Evolutionary conservation across 129 eudicot genomes (phyloP).

Genomic region (Flaveria brownii): DNA sequence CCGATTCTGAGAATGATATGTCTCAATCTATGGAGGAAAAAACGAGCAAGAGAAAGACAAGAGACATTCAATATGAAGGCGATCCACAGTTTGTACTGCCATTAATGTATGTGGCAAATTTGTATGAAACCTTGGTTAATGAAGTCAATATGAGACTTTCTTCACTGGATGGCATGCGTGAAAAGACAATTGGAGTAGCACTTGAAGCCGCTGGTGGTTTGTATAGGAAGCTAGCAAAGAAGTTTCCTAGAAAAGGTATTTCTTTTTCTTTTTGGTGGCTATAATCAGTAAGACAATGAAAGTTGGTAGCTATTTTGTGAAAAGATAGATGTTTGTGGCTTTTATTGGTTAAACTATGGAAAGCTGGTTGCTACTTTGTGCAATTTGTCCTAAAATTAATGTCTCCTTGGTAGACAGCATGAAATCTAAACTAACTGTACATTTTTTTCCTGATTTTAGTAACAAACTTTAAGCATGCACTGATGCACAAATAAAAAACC

Average conservation of each 20-base stretch:
- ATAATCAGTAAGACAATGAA: not conserved
- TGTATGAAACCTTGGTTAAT: conserved; percentile 85
- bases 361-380: not conserved
- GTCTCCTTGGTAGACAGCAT: not conserved
- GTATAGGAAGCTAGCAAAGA: conserved; percentile 83
- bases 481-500: not conserved
- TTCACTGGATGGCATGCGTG: conserved; percentile 74
- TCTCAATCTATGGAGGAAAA: conserved; percentile 63
- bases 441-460: not conserved
- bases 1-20: conserved; percentile 51
- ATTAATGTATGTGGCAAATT: conserved; percentile 92
- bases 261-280: conserved; percentile 18
- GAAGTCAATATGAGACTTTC: conserved; percentile 78
- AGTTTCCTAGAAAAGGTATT: conserved; percentile 80
- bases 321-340: not conserved
- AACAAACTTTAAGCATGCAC: not conserved
- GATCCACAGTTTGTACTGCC: conserved; percentile 86
- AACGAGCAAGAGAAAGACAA: conserved; percentile 65
- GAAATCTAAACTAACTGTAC: not conserved
- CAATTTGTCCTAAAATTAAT: not conserved
- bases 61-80: conserved; percentile 80
- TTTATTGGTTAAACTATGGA: not conserved
- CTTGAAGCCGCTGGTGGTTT: conserved; percentile 99
- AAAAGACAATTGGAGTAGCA: conserved; percentile 85
- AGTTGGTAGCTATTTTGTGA: conserved; percentile 1